Evolutionary conservation across 2,329 filamentous ascomycete species (phyloP), one percentile per base, ranked within the genome.

Genomic region (Ascochyta rabiei): DNA sequence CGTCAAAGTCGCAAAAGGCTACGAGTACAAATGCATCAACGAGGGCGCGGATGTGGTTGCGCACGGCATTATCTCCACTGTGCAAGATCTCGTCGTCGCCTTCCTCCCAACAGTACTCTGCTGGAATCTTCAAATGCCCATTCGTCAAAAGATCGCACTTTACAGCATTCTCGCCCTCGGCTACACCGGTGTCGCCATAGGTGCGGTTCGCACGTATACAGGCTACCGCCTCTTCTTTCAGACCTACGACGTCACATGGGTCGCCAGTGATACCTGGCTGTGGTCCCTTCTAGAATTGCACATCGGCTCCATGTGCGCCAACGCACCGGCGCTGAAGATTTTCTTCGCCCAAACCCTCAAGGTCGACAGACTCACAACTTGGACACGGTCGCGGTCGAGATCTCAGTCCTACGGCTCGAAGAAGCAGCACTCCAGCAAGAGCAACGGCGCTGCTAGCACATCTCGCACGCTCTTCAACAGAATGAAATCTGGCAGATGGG

Each of bases 181-280:
- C 31, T 69, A 67, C 33, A 39, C 38, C 15, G 56, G 52, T 19
- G 61, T 62, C 15, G 59, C 49, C 3, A 19, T 66, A 16, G 63
- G 60, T 6, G 56, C 45, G 4, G 10, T 66, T 26, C 60, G 66
- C 33, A 48, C 59, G 0, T 62, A 64, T 28, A 54, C 37, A 18
- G 48, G 45, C 6, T 67, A 60, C 38, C 35, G 46, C 15, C 47
- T 68, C 9, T 69, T 67, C 55, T 69, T 60, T 41, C 47, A 56
- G 10, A 64, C 67, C 2, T 68, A 67, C 41, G 65, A 68, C 50
- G 58, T 66, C 3, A 66, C 67, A 4, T 70, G 65, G 65, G 37
- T 42, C 2, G 49, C 46, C 2, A 59, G 61, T 53, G 49, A 63
- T 13, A 44, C 49, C 8, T 65, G 49, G 41, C 37, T 62, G 10